These are phyloP conservation scores for Tillandsia fasciculata DNA, from an alignment of 176 grass and related monocot genomes.

Conservation along the genomic window DNA sequence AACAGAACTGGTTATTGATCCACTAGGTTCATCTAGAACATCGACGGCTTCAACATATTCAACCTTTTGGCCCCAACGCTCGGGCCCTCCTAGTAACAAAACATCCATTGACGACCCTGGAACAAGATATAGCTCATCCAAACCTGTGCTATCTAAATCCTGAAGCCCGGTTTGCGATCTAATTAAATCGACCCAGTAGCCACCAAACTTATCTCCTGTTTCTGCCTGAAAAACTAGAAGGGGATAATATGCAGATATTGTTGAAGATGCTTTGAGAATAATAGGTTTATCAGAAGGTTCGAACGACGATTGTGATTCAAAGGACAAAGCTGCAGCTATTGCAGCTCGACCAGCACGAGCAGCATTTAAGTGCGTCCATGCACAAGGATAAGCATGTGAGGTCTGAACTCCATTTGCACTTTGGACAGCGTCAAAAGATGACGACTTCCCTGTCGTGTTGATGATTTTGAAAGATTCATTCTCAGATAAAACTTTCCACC, in stretches of 20 bases:
- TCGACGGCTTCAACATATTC: constrained; percentile 73
- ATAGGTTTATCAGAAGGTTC: constrained; percentile 41
- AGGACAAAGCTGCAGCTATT: constrained; percentile 55
- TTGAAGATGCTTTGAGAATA: constrained; percentile 53
- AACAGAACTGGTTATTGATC: constrained; percentile 25
- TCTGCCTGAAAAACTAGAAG: constrained; percentile 67
- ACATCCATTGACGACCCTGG: constrained; percentile 87
- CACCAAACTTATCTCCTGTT: constrained; percentile 77
- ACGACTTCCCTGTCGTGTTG: constrained; percentile 33
- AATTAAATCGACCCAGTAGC: constrained; percentile 76
- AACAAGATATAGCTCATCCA: constrained; percentile 72
- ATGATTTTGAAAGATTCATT: constrained; percentile 54
- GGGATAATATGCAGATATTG: constrained; percentile 73
- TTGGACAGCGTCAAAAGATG: constrained; percentile 22
- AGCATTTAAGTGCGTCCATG: constrained; percentile 59
- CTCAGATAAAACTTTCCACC: constrained; percentile 68
- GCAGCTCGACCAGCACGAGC: constrained; percentile 52
- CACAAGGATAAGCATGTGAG: constrained; percentile 52
- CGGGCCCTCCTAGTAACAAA: constrained; percentile 73
- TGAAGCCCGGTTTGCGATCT: constrained; percentile 29
- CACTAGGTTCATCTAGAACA: constrained; percentile 38
- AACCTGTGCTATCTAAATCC: constrained; percentile 36
- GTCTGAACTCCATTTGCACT: constrained; percentile 17
- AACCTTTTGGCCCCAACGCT: constrained; percentile 60
- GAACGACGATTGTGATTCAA: constrained; percentile 43